Conservation (phyloP, 768 basidiomycete genomes). For the Melanogaster broomeanus region DNA sequence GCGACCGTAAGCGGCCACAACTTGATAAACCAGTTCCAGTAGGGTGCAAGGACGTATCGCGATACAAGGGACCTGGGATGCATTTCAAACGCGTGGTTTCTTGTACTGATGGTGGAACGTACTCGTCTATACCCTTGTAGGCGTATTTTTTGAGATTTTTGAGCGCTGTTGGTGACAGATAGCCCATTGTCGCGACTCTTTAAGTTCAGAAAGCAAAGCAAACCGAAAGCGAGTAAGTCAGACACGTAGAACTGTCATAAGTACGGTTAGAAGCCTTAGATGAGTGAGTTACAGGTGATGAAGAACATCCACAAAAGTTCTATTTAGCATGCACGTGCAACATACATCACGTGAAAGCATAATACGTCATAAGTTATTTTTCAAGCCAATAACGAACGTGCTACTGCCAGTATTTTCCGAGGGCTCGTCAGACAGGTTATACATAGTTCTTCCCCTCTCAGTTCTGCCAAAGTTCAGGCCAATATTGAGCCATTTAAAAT, state of each 20-base stretch:
- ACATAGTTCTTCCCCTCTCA: too few relatives aligned
- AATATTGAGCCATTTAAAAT: too few relatives aligned
- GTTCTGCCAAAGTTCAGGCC: too few relatives aligned
- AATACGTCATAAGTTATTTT: too few relatives aligned
- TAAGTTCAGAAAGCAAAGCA: neutral
- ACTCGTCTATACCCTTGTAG: conserved; percentile 85
- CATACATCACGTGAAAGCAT: neutral
- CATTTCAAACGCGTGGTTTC: conserved; percentile 5
- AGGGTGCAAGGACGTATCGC: conserved; percentile 75
- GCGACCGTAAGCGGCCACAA: conserved; percentile 85
- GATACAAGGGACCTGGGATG: conserved; percentile 69
- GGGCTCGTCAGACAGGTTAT: too few relatives aligned
- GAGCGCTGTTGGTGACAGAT: conserved; percentile 67
- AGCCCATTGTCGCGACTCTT: conserved; percentile 47
- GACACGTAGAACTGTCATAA: neutral
- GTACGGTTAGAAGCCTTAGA: too few relatives aligned
- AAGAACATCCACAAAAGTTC: neutral
- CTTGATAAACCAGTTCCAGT: conserved; percentile 91
- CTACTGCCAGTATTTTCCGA: too few relatives aligned
- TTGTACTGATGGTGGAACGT: conserved; percentile 23
- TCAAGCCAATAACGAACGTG: too few relatives aligned
- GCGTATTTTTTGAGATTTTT: conserved; percentile 75
- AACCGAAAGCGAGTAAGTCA: neutral
- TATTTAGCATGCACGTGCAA: conserved; percentile 18
- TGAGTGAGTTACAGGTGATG: neutral